A percentile compares a stretch with the other conserved stretches of the same genome.
Conservation (phyloP, 345 rosid species). For the Acer negundo region DNA sequence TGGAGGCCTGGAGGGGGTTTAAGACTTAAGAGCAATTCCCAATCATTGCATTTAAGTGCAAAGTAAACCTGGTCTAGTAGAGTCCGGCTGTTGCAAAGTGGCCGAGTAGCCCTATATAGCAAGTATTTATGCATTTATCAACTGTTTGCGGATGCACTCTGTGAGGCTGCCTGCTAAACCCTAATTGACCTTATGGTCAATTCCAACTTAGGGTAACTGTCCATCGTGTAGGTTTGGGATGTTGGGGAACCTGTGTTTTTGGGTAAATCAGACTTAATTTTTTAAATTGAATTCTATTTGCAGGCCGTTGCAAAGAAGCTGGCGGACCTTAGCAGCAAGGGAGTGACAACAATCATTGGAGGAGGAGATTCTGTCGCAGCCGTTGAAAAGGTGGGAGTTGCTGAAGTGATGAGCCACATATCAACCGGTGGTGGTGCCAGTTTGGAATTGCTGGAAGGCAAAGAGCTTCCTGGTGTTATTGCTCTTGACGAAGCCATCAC, state of each 20-base stretch:
- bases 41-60: neutral
- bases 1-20: neutral
- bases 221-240: neutral
- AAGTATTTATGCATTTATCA: constrained; percentile 1
- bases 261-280: neutral
- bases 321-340: constrained; percentile 77
- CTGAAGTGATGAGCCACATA: constrained; percentile 82
- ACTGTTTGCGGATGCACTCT: neutral
- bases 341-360: constrained; percentile 82
- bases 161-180: neutral
- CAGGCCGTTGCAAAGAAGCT: constrained; percentile 95
- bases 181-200: neutral
- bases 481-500: constrained; percentile 72
- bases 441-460: constrained; percentile 86
- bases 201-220: neutral
- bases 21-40: no score
- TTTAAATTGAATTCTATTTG: constrained; percentile 3
- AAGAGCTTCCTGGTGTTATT: constrained; percentile 80
- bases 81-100: constrained; percentile 3
- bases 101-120: neutral
- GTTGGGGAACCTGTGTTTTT: neutral
- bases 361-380: constrained; percentile 94
- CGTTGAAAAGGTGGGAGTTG: constrained; percentile 79
- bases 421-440: constrained; percentile 95
- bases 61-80: neutral